These are phyloP conservation scores for Clathrospora elynae DNA, from an alignment of 2,329 filamentous ascomycete species.

Conservation along the genomic window DNA sequence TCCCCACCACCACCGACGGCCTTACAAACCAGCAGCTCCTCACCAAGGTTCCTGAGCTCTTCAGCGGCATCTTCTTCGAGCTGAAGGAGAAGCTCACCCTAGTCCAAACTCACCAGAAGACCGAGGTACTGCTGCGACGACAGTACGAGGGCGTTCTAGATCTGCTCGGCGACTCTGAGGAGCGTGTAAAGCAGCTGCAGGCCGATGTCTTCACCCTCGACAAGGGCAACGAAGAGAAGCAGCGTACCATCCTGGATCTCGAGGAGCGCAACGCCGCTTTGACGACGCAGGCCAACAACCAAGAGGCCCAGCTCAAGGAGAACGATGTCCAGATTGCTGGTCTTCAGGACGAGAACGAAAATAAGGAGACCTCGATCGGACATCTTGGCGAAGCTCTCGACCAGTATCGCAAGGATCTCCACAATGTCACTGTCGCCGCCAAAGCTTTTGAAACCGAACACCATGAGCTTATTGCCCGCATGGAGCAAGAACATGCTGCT, in stretches of 20 bases:
- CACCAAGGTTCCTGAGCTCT: slow-evolving; percentile 44
- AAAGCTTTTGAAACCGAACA: slow-evolving; percentile 50
- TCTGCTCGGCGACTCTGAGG: slow-evolving; percentile 38
- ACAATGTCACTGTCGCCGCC: slow-evolving; percentile 46
- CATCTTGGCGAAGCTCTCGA: slow-evolving; percentile 49
- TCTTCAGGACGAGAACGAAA: slow-evolving; percentile 35
- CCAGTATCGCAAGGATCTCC: slow-evolving; percentile 48
- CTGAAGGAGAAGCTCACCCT: slow-evolving; percentile 38
- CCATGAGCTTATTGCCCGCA: slow-evolving; percentile 40
- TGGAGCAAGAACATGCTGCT: slow-evolving; percentile 49
- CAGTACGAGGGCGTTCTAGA: slow-evolving; percentile 41
- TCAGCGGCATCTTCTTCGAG: slow-evolving; percentile 46
- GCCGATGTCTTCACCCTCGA: slow-evolving; percentile 46
- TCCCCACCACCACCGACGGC: slow-evolving; percentile 47
- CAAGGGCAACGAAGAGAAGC: slow-evolving; percentile 45
- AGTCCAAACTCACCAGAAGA: slow-evolving; percentile 42
- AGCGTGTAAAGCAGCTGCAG: slow-evolving; percentile 47
- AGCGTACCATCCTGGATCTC: slow-evolving; percentile 46
- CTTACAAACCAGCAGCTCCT: slow-evolving; percentile 50
- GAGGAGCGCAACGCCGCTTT: slow-evolving; percentile 38
- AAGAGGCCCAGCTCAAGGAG: slow-evolving; percentile 43
- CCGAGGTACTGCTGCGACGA: slow-evolving; percentile 45
- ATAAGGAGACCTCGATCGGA: slow-evolving; percentile 45
- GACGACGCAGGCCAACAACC: slow-evolving; percentile 37
- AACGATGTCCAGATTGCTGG: slow-evolving; percentile 37